A percentile compares a stretch with the other conserved stretches of the same genome.
These are phyloP conservation scores for Kazachstania sp. DNA, from an alignment of 1,139 yeast genomes.

Conservation along the genomic window DNA sequence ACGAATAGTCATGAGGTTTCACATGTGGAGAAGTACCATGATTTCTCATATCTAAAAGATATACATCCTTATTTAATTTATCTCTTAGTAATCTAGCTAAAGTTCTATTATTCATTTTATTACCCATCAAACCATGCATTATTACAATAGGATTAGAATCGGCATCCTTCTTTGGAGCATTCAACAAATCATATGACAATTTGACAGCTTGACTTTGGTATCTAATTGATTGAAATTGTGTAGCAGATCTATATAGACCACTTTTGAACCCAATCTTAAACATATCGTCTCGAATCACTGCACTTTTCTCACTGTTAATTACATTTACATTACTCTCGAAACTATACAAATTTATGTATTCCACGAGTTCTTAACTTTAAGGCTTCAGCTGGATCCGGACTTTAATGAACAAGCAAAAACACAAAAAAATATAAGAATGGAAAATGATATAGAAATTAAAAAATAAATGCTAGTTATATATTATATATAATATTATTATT, in stretches of 20 bases:
- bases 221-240: slow-evolving; percentile 10
- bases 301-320: no score
- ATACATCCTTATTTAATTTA: slow-evolving; percentile 41
- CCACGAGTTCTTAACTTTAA: no score
- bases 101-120: slow-evolving; percentile 65
- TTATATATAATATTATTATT: neutral
- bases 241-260: neutral
- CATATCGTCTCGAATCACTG: neutral
- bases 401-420: no score
- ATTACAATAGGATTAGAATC: slow-evolving; percentile 53
- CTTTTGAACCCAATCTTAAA: neutral
- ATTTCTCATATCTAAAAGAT: slow-evolving; percentile 75
- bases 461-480: neutral
- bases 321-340: no score
- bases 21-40: slow-evolving; percentile 87
- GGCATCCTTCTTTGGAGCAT: slow-evolving; percentile 30
- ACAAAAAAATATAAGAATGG: slow-evolving; percentile 6
- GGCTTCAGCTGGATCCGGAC: no score
- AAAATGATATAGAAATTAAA: neutral
- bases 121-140: slow-evolving; percentile 86
- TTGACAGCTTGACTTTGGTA: slow-evolving; percentile 25
- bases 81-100: slow-evolving; percentile 47
- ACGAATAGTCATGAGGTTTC: slow-evolving; percentile 62
- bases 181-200: slow-evolving; percentile 40
- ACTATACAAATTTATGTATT: no score